Base-by-base conservation (phyloP, 73 alveolate genomes). In the Paramecium caudatum region DNA sequence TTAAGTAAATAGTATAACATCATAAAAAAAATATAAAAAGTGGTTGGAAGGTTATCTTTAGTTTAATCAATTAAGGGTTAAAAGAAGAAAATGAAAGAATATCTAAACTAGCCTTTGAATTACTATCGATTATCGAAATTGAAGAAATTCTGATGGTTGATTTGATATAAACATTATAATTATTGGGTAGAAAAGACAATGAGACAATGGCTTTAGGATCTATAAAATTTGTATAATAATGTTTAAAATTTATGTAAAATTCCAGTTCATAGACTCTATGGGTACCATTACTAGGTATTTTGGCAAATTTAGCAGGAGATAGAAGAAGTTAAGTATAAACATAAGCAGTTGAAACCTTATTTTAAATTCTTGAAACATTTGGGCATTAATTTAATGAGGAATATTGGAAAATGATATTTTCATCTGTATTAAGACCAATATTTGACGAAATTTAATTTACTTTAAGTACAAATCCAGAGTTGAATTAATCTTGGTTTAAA, bases 361-460 rank as follows among this genome's bases (percentile, higher is more conserved):
- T 86, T 32, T 49, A 86, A 15, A 36, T 86, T 4, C 46, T 86
- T 3, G 55, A 70, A 21, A 55, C 39, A 45, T 62, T 37, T 36
- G 93, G 93, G 9, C 37, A 47, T 65, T 36, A 65, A 16, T 86
- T 86, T 25, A 62, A 55, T 25, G 68, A 47, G 3, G 93, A 86
- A 21, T 86, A 47, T 63, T 86, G 93, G 93, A 86, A 62, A 23
- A 86, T 86, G 70, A 46, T 86, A 23, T 86, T 86, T 39, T 86
- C 63, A 36, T 70, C 81, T 9, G 93, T 86, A 1, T 39, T 86
- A 23, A 86, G 93, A 86, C 93, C 93, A 23, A 34, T 86, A 7
- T 86, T 86, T 25, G 93, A 86, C 46, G 93, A 86, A 86, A 86
- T 86, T 63, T 62, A 86, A 86, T 86, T 86, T 41, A 86, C 93